Base-by-base conservation (phyloP, 2,329 filamentous ascomycete genomes). In the Dryadomyces quercivorus region DNA sequence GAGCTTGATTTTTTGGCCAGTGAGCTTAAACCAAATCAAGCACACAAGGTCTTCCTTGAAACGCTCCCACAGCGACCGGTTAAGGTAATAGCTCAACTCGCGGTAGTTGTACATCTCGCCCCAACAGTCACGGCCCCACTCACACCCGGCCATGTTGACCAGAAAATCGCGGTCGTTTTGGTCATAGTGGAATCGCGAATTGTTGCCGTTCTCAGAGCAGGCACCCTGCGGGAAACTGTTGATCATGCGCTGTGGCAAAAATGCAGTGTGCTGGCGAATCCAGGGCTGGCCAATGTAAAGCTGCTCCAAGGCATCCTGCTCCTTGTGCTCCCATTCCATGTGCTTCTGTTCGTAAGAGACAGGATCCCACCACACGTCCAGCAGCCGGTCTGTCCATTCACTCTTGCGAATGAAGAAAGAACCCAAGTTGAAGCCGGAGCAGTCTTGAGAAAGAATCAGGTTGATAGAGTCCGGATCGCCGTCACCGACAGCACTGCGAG, bases 251-350 rank as follows among this genome's bases (percentile, higher is more conserved):
- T 97, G 92, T 0, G 87, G 85, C 49, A 96, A 77, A 70, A 98
- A 98, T 5, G 82, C 92, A 3, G 90, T 84, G 62, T 93, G 87
- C 55, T 88, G 83, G 56, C 93, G 83, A 53, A 97, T 82, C 91
- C 93, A 98, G 0, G 93, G 88, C 66, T 97, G 92, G 54, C 85
- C 86, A 55, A 77, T 80, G 72, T 98, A 98, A 59, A 98, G 76
- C 70, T 95, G 86, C 71, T 96, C 91, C 45, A 98, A 73, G 1
- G 91, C 89, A 65, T 97, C 91, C 70, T 98, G 93, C 69, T 98
- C 93, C 68, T 97, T 97, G 75, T 98, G 93, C 65, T 93, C 91
- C 93, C 93, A 98, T 59, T 93, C 81, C 91, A 96, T 96, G 68
- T 98, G 93, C 67, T 90, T 94, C 71, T 98, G 93, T 71, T 98